Evolutionary conservation across 768 basidiomycete species (phyloP).

Genomic region (Thelephora ganbajun): DNA sequence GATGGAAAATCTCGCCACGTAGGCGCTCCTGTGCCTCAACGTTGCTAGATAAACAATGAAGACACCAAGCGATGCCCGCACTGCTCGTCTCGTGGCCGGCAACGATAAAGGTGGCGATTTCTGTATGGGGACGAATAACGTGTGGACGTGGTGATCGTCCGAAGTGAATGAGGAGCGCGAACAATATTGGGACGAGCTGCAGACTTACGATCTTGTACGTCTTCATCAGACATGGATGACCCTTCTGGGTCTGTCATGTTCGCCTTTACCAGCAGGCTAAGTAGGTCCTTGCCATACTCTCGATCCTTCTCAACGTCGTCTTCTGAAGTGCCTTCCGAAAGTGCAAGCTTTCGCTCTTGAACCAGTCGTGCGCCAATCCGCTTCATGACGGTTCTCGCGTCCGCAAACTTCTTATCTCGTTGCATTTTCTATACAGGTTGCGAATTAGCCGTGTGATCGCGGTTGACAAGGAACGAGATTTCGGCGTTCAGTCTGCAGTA

Average conservation of each 20-base stretch:
- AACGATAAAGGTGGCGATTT: constrained; percentile 49
- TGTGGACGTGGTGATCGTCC: too few relatives aligned
- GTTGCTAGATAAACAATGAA: constrained; percentile 25
- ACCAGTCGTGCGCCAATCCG: not conserved
- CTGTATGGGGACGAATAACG: too few relatives aligned
- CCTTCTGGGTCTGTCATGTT: constrained; percentile 16
- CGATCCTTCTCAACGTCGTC: not conserved
- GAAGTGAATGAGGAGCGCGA: too few relatives aligned
- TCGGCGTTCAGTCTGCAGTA: too few relatives aligned
- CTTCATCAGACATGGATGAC: constrained; percentile 30
- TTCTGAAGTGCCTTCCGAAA: not conserved
- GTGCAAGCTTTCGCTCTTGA: not conserved
- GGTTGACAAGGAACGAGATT: too few relatives aligned
- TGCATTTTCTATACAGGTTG: not conserved
- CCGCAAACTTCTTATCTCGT: not conserved
- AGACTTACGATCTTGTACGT: constrained; percentile 17
- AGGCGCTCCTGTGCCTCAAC: constrained; percentile 23
- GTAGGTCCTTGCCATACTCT: constrained; percentile 10
- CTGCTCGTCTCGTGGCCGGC: constrained; percentile 20
- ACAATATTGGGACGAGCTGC: too few relatives aligned
- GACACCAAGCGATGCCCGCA: constrained; percentile 20
- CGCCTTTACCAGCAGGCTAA: constrained; percentile 15
- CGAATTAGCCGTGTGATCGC: too few relatives aligned
- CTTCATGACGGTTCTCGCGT: not conserved
- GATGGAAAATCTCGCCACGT: constrained; percentile 18